Percentiles rank a stretch among this genome's conserved stretches.
These are phyloP conservation scores for Mycosphaerella sp. DNA, from an alignment of 2,329 filamentous ascomycete genomes.

Conservation along the genomic window DNA sequence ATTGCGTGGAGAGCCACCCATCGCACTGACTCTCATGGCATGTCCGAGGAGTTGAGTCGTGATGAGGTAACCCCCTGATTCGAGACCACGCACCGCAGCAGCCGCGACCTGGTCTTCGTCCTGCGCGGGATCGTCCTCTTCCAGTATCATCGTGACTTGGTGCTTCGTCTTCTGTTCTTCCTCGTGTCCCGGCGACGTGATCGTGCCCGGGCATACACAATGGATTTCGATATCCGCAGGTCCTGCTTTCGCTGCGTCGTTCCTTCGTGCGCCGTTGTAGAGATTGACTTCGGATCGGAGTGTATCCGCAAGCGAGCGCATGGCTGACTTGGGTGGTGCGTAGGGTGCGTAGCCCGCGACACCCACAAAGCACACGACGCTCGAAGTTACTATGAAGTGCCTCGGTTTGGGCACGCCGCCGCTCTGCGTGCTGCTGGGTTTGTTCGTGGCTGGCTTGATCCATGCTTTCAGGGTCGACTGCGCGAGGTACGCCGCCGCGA, in stretches of 20 bases:
- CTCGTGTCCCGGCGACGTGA: slow-evolving; percentile 67
- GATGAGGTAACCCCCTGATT: slow-evolving; percentile 73
- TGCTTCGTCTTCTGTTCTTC: slow-evolving; percentile 76
- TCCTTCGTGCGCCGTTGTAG: slow-evolving; percentile 61
- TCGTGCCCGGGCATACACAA: slow-evolving; percentile 77
- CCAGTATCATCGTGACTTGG: slow-evolving; percentile 68
- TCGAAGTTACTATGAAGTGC: slow-evolving; percentile 85
- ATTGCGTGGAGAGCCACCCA: slow-evolving; percentile 51
- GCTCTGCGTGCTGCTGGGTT: slow-evolving; percentile 13
- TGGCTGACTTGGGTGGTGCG: slow-evolving; percentile 74
- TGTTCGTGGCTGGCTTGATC: slow-evolving; percentile 48
- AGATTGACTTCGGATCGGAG: slow-evolving; percentile 77
- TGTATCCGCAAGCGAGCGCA: slow-evolving; percentile 76
- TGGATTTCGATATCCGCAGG: slow-evolving; percentile 70
- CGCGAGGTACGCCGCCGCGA: slow-evolving; percentile 76
- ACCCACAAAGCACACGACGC: slow-evolving; percentile 66
- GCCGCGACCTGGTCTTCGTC: slow-evolving; percentile 71
- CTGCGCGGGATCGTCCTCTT: slow-evolving; percentile 75
- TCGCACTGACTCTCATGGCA: slow-evolving; percentile 58
- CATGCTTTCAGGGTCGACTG: slow-evolving; percentile 72
- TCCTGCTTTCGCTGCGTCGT: slow-evolving; percentile 38
- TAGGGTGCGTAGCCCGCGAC: slow-evolving; percentile 80
- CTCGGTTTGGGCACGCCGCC: slow-evolving; percentile 44
- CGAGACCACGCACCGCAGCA: slow-evolving; percentile 64
- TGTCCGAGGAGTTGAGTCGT: slow-evolving; percentile 67